These are phyloP conservation scores for Ceratobasidium papillatum DNA, from an alignment of 1,284 basidiomycete genomes.

Conservation along the genomic window DNA sequence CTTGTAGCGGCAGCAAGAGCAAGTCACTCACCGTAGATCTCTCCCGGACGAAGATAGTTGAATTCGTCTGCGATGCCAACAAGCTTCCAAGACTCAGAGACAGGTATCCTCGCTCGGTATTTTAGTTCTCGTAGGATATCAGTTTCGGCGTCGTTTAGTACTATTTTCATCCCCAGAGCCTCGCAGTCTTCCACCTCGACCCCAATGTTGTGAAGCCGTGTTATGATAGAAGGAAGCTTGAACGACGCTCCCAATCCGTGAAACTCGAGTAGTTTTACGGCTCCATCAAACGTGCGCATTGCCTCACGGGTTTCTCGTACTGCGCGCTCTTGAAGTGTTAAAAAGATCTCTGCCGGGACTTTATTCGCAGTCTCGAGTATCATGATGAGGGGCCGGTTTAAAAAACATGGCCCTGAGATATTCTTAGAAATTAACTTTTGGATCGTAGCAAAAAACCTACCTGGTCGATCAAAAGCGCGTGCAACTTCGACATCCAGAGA, in stretches of 20 bases:
- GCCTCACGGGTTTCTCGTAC: slow-evolving; percentile 60
- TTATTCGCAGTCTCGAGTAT: slow-evolving; percentile 64
- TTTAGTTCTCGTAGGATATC: slow-evolving; percentile 36
- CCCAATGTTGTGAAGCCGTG: slow-evolving; percentile 50
- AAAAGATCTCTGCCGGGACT: slow-evolving; percentile 62
- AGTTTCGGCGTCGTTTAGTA: slow-evolving; percentile 48
- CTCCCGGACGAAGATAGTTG: slow-evolving; percentile 63
- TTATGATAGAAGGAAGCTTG: slow-evolving; percentile 55
- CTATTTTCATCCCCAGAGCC: slow-evolving; percentile 49
- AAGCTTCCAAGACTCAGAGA: slow-evolving; percentile 42
- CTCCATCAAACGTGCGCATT: slow-evolving; percentile 55
- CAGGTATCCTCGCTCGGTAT: slow-evolving; percentile 25
- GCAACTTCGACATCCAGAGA: slow-evolving; percentile 68
- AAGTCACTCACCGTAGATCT: slow-evolving; percentile 66
- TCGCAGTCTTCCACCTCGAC: slow-evolving; percentile 47
- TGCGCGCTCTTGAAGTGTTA: slow-evolving; percentile 63
- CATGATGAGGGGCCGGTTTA: slow-evolving; percentile 67
- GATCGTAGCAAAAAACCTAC: slow-evolving; percentile 60
- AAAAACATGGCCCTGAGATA: slow-evolving; percentile 40
- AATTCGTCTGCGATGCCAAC: slow-evolving; percentile 71
- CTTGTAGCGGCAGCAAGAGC: neutral
- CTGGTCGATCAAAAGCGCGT: slow-evolving; percentile 66
- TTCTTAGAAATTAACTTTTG: slow-evolving; percentile 40
- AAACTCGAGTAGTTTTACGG: slow-evolving; percentile 59
- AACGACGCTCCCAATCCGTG: slow-evolving; percentile 58